Conservation (phyloP, 331 rosid genomes). For the Quercus phellos region DNA sequence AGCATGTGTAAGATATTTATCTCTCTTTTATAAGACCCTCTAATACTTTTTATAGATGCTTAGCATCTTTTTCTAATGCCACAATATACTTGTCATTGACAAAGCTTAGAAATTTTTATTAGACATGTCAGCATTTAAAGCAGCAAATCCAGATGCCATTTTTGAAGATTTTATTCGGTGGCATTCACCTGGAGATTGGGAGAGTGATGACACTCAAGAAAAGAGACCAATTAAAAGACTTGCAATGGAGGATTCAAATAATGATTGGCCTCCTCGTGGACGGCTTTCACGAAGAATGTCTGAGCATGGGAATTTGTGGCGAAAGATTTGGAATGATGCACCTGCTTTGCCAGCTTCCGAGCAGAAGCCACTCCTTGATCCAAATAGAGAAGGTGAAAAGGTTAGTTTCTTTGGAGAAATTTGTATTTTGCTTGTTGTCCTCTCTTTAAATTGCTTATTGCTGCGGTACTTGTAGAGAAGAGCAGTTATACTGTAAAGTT, state of each 20-base stretch:
- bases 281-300: constrained; percentile 91
- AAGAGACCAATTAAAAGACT: constrained; percentile 34
- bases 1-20: too few species aligned
- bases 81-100: constrained; percentile 15
- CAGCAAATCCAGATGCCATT: constrained; percentile 88
- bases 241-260: constrained; percentile 31
- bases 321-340: constrained; percentile 72
- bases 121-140: constrained; percentile 98
- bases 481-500: background rate
- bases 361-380: constrained; percentile 90
- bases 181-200: constrained; percentile 99
- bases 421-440: background rate
- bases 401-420: constrained; percentile 32
- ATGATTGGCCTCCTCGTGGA: constrained; percentile 78
- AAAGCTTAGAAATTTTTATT: constrained; percentile 26
- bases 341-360: constrained; percentile 74
- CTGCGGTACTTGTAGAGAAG: background rate
- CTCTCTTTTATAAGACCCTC: background rate
- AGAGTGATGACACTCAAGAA: constrained; percentile 34
- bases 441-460: background rate
- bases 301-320: constrained; percentile 91
- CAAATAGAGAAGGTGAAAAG: constrained; percentile 94
- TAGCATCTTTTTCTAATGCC: background rate
- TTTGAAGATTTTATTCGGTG: constrained; percentile 97
- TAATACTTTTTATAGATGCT: background rate